Base-by-base conservation (phyloP, 208 protist species). In the Crithidia fasciculata region DNA sequence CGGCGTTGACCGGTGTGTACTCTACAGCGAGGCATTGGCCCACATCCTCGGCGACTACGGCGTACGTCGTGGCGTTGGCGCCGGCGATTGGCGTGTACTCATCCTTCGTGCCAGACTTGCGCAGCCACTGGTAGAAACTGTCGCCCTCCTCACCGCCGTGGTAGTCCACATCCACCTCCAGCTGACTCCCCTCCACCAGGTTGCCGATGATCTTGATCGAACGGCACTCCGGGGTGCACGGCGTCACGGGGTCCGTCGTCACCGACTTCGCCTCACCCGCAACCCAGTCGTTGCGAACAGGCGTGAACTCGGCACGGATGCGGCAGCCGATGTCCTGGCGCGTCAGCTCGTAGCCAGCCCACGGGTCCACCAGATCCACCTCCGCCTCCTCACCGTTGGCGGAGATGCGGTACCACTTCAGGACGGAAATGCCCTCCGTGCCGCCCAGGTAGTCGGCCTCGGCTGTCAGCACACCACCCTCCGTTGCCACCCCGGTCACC, bases 41-140 rank as follows among this genome's bases (percentile, higher is more conserved):
- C 12, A 98, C 90, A 76, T 98, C 94, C 54, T 94, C 92, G 36
- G 83, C 55, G n/a, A 83, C 88, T 4, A 87, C 81, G 56, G 83
- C 70, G 78, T 98, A 98, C 68, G 83, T 84, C 40, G 87, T 92
- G 50, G 62, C 62, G 75, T 90, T 94, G 69, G 93, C 90, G 43
- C 86, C 89, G 37, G 89, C 78, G 72, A 97, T 96, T 47, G 92
- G 79, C 55, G 86, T 83, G 86, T 95, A 96, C 66, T 91, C 80
- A 41, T 82, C 73, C 28, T 62, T 86, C 69, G 37, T 79, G 80
- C 60, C 59, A 53, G 57, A 69, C 72, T 93, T 92, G 67, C 92
- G 92, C 36, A 98, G 83, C 95, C 95, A 98, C 77, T 97, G 92
- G 77, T 91, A 96, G 69, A 89, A 86, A 80, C 89, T 95, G 50